These are phyloP conservation scores for Paralagenidium karlingii DNA, from an alignment of 352 stramenopile species.

Conservation along the genomic window DNA sequence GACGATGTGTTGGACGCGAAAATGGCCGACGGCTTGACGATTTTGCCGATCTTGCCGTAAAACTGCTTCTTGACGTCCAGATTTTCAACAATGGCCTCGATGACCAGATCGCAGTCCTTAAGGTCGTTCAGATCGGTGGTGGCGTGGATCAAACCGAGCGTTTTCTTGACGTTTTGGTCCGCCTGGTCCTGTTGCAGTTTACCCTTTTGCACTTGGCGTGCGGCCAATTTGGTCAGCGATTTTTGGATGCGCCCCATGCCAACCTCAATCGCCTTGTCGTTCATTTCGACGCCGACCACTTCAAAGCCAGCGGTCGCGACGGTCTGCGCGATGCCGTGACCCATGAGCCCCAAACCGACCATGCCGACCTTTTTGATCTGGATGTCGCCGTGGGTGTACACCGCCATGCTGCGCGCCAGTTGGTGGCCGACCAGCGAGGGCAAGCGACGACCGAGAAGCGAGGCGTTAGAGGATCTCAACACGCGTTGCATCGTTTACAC, in stretches of 20 bases:
- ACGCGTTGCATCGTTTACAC: too few relatives aligned
- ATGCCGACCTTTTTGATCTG: constrained; percentile 87
- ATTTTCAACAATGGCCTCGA: constrained; percentile 98
- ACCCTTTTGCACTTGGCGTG: constrained; percentile 80
- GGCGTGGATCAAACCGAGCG: constrained; percentile 74
- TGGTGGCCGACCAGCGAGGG: too few relatives aligned
- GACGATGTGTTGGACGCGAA: constrained; percentile 97
- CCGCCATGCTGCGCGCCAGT: too few relatives aligned
- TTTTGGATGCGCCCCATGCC: constrained; percentile 87
- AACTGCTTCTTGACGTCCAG: constrained; percentile 88
- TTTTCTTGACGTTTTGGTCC: constrained; percentile 40
- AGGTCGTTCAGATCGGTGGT: constrained; percentile 84
- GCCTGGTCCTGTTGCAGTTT: constrained; percentile 72
- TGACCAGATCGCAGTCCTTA: constrained; percentile 89
- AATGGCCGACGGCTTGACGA: constrained; percentile 88
- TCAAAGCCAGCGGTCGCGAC: constrained; percentile 75
- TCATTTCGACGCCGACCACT: constrained; percentile 75
- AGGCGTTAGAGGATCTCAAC: too few relatives aligned
- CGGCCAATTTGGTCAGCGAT: constrained; percentile 83
- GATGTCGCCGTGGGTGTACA: too few relatives aligned
- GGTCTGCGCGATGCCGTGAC: constrained; percentile 95
- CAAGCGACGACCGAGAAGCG: too few relatives aligned
- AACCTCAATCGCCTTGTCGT: constrained; percentile 54
- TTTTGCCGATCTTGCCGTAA: constrained; percentile 86
- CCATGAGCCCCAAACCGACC: constrained; percentile 95